Evolutionary conservation across 1,284 basidiomycete species (phyloP).

Genomic region (Anthracocystis panici-leucophaei): DNA sequence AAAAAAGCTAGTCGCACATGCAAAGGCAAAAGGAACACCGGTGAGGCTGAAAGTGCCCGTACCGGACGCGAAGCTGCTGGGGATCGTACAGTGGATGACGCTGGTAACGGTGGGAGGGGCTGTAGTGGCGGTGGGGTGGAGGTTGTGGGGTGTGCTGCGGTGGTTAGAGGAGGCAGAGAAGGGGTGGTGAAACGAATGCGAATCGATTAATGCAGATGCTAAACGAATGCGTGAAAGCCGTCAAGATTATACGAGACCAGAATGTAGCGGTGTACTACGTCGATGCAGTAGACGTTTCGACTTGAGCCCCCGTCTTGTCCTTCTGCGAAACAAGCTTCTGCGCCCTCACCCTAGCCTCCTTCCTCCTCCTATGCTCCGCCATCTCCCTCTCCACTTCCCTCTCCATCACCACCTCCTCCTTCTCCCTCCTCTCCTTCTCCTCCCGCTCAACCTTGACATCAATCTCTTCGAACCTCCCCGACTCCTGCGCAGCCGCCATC

Average conservation of each 20-base stretch:
- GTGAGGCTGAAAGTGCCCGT: conserved; percentile 9
- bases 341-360: conserved; percentile 27
- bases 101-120: conserved; percentile 6
- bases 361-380: conserved; percentile 33
- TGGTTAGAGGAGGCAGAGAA: conserved; percentile 16
- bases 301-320: background rate
- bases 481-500: conserved; percentile 32
- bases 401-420: conserved; percentile 48
- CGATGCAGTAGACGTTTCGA: background rate
- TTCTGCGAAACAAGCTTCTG: conserved; percentile 13
- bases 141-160: conserved; percentile 15
- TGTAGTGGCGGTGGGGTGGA: background rate
- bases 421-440: conserved; percentile 21
- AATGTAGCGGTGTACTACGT: too few relatives aligned
- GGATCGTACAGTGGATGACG: conserved; percentile 17
- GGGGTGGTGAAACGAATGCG: background rate
- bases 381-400: conserved; percentile 40
- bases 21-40: background rate
- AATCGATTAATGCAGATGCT: background rate
- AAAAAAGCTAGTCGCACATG: background rate
- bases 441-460: conserved; percentile 20
- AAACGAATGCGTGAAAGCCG: background rate
- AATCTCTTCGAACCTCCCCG: conserved; percentile 53
- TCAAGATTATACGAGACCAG: too few relatives aligned
- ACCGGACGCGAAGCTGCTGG: background rate